Evolutionary conservation across 2,329 filamentous ascomycete genomes (phyloP).

Genomic region (Lasiodiplodia sp.): DNA sequence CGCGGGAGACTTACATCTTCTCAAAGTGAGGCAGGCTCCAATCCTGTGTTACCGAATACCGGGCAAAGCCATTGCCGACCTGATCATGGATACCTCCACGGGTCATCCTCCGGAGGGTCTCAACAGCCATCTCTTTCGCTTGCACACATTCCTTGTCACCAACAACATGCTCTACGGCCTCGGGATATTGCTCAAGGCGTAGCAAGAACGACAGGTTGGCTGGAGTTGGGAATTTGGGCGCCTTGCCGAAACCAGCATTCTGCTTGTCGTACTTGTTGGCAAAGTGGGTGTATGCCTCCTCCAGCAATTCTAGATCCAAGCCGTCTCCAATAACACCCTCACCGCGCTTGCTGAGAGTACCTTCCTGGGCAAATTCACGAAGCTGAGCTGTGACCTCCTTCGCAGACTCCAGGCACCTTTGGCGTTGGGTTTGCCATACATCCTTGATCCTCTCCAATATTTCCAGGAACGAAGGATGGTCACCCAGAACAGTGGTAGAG

Average conservation of each 20-base stretch:
- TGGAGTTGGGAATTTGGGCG: conserved; percentile 90
- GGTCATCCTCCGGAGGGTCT: conserved; percentile 81
- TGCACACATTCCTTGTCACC: conserved; percentile 77
- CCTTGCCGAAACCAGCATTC: conserved; percentile 76
- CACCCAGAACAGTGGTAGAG: conserved; percentile 55
- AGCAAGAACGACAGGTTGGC: conserved; percentile 85
- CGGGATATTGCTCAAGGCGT: conserved; percentile 73
- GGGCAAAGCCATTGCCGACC: conserved; percentile 78
- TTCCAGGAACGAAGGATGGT: conserved; percentile 78
- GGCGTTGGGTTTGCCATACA: conserved; percentile 83
- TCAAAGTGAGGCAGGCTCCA: conserved; percentile 97
- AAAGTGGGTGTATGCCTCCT: conserved; percentile 87
- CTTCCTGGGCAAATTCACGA: conserved; percentile 87
- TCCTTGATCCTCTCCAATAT: conserved; percentile 79
- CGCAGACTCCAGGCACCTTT: conserved; percentile 82
- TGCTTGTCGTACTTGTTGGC: conserved; percentile 78
- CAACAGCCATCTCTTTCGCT: conserved; percentile 79
- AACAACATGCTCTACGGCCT: conserved; percentile 83
- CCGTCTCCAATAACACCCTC: conserved; percentile 64
- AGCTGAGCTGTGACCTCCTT: conserved; percentile 82
- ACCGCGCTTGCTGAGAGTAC: conserved; percentile 63
- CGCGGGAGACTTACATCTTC: conserved; percentile 68
- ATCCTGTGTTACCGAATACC: conserved; percentile 88
- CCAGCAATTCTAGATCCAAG: conserved; percentile 87
- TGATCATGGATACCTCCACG: conserved; percentile 76